A percentile compares a stretch with the other conserved stretches of the same genome.
Evolutionary conservation across 208 protist species (phyloP).

Genomic region (Trypanosoma melophagium): DNA sequence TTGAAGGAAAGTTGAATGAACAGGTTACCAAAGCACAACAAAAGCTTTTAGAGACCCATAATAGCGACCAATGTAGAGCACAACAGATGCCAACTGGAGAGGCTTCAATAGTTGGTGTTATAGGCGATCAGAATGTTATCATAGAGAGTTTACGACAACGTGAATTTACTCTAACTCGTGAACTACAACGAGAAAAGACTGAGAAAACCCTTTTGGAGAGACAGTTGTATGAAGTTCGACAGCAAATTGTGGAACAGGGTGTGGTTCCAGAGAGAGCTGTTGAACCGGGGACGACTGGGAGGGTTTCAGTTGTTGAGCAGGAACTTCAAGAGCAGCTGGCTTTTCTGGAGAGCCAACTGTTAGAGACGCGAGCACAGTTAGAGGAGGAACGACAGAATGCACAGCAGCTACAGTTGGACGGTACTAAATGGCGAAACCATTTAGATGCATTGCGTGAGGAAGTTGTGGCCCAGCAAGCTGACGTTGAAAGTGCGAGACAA

Average conservation of each 20-base stretch:
- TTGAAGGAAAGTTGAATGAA: slow-evolving; percentile 73
- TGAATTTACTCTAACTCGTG: slow-evolving; percentile 56
- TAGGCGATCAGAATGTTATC: slow-evolving; percentile 71
- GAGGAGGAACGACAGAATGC: slow-evolving; percentile 50
- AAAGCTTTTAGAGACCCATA: slow-evolving; percentile 9
- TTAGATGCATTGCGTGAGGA: slow-evolving; percentile 56
- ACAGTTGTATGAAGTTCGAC: slow-evolving; percentile 47
- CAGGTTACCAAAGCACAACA: slow-evolving; percentile 46
- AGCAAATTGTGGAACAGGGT: slow-evolving; percentile 56
- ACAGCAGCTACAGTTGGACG: slow-evolving; percentile 51
- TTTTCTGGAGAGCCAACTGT: slow-evolving; percentile 53
- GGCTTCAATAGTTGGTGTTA: slow-evolving; percentile 44
- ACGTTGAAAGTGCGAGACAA: slow-evolving; percentile 55
- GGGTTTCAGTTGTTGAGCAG: slow-evolving; percentile 42
- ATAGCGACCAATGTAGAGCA: not conserved
- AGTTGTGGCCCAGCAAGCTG: slow-evolving; percentile 53
- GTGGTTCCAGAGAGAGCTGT: slow-evolving; percentile 45
- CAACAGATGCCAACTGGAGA: slow-evolving; percentile 3
- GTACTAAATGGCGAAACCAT: slow-evolving; percentile 58
- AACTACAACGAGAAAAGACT: slow-evolving; percentile 53
- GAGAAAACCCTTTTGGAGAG: slow-evolving; percentile 34
- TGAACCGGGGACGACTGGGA: not conserved
- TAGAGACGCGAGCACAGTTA: slow-evolving; percentile 44
- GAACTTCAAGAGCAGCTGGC: slow-evolving; percentile 71
- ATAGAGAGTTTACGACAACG: slow-evolving; percentile 79